These are phyloP conservation scores for Aspergillus niger DNA, from an alignment of 2,329 filamentous ascomycete species.

Conservation along the genomic window DNA sequence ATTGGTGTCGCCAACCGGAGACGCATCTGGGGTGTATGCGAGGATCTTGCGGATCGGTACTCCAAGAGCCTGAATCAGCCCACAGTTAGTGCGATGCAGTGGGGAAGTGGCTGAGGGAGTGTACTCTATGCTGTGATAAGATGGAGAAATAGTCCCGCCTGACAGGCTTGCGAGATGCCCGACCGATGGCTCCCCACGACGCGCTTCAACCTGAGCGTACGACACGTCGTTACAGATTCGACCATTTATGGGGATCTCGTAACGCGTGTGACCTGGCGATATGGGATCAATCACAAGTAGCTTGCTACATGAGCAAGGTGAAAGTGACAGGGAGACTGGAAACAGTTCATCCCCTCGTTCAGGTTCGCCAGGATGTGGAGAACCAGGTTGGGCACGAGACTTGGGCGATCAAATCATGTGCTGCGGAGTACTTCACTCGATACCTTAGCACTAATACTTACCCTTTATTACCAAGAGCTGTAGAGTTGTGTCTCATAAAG, in stretches of 20 bases:
- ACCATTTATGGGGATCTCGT: neutral
- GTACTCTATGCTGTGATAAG: neutral
- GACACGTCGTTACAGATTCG: neutral
- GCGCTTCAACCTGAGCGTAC: neutral
- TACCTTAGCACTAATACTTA: too few relatives aligned
- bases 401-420: too few relatives aligned
- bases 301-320: neutral
- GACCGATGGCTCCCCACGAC: neutral
- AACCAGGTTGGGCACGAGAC: too few relatives aligned
- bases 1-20: conserved; percentile 24
- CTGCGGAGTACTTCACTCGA: too few relatives aligned
- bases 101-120: neutral
- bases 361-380: too few relatives aligned
- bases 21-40: conserved; percentile 23
- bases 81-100: neutral
- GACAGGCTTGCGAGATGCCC: neutral
- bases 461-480: too few relatives aligned
- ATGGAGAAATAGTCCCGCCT: neutral
- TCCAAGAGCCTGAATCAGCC: neutral
- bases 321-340: too few relatives aligned
- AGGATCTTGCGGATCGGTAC: conserved; percentile 20
- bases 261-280: neutral
- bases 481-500: too few relatives aligned
- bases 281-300: neutral
- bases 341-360: too few relatives aligned